phyloP scores from a whole-genome alignment of 768 basidiomycete genomes.

The Antrodiella citrinella region DNA sequence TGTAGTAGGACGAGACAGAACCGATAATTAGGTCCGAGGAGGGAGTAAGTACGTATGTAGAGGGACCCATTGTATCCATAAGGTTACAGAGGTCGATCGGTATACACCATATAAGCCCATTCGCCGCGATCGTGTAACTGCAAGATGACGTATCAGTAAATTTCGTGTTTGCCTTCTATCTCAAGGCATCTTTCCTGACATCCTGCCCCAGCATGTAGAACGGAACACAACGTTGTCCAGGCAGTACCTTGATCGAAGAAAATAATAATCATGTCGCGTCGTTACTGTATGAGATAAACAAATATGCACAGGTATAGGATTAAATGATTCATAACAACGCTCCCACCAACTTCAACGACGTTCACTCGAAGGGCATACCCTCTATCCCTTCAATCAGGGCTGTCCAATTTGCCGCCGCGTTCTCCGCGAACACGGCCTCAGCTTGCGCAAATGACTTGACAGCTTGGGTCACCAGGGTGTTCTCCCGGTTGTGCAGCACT shows the following conservation, averaged over 20 bases:
- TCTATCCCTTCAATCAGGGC: constrained; percentile 64
- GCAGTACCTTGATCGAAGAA: neutral
- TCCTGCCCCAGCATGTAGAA: too few species aligned
- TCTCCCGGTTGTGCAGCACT: constrained; percentile 86
- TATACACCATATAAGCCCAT: too few species aligned
- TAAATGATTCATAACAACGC: neutral
- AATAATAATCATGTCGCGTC: constrained; percentile 6
- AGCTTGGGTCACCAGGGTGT: constrained; percentile 66
- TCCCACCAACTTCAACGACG: neutral
- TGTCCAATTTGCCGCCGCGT: constrained; percentile 63
- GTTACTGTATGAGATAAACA: constrained; percentile 2
- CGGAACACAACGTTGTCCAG: too few species aligned
- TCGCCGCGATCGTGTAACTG: too few species aligned
- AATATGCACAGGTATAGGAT: constrained; percentile 9
- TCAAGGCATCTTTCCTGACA: too few species aligned
- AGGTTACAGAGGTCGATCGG: too few species aligned
- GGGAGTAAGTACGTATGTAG: too few species aligned
- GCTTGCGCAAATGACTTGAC: constrained; percentile 68
- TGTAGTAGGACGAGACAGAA: too few species aligned
- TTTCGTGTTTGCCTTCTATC: too few species aligned
- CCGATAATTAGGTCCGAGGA: too few species aligned
- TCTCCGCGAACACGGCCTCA: constrained; percentile 62
- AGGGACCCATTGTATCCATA: too few species aligned
- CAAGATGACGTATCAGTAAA: too few species aligned
- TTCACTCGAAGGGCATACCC: constrained; percentile 79